phyloP scores from a whole-genome alignment of 352 stramenopile genomes.

The Phytophthora foliorum region DNA sequence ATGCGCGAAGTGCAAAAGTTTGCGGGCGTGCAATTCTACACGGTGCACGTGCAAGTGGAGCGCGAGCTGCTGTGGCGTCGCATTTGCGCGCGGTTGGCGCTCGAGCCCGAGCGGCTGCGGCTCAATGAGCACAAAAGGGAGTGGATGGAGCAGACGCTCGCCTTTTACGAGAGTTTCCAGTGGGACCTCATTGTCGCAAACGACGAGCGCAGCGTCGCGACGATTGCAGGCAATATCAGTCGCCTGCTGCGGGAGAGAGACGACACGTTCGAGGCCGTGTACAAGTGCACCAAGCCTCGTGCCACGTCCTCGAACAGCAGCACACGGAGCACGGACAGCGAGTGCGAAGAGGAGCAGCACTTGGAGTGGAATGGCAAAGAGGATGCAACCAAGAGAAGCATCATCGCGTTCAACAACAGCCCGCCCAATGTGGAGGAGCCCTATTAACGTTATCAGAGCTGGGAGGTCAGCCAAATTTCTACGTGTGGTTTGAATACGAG shows the following conservation, averaged over 20 bases:
- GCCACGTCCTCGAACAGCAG: slow-evolving; percentile 51
- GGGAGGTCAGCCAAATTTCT: slow-evolving; percentile 16
- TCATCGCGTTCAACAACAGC: slow-evolving; percentile 81
- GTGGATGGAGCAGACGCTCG: slow-evolving; percentile 88
- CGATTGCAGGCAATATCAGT: slow-evolving; percentile 69
- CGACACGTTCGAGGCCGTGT: slow-evolving; percentile 72
- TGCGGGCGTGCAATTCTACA: slow-evolving; percentile 87
- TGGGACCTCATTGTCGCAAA: slow-evolving; percentile 87
- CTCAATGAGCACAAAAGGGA: slow-evolving; percentile 87
- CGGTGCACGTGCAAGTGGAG: slow-evolving; percentile 84
- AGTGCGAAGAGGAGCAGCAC: slow-evolving; percentile 52
- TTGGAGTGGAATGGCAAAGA: slow-evolving; percentile 16
- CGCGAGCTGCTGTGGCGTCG: slow-evolving; percentile 80
- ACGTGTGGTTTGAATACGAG: slow-evolving; percentile 13
- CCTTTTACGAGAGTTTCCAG: slow-evolving; percentile 81
- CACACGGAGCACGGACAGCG: slow-evolving; percentile 76
- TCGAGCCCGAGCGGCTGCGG: slow-evolving; percentile 77
- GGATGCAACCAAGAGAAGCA: slow-evolving; percentile 40
- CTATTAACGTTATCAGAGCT: slow-evolving; percentile 23
- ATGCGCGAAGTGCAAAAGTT: slow-evolving; percentile 84
- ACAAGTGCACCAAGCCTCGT: slow-evolving; percentile 60
- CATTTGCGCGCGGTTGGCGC: slow-evolving; percentile 68
- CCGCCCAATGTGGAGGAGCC: no score
- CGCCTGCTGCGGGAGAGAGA: slow-evolving; percentile 56
- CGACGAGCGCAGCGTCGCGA: slow-evolving; percentile 59